Evolutionary conservation across 148 eudicot species (phyloP), one percentile per base, ranked within the genome.

Genomic region (Pouteria glomerata): DNA sequence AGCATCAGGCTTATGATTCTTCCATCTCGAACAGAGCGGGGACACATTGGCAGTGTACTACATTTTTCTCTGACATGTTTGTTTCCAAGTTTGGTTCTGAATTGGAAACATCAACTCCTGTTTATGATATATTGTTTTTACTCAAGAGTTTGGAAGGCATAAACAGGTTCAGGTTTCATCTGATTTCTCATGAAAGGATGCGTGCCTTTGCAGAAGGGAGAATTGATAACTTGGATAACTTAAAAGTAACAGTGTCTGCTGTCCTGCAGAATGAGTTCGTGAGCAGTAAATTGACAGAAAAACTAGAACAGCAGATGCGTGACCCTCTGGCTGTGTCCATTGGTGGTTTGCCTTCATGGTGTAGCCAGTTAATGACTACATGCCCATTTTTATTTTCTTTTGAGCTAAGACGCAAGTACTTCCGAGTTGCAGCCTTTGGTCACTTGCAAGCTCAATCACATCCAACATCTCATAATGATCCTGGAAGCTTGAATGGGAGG

Each of bases 331-430:
- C 87, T 31, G 77, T 88, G 51, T 91, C 89, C 51, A 63, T 78
- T 68, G 96, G 97, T 58, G 90, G 91, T 69, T 63, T 95, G 91
- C 98, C 97, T 58, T 78, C 82, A 50, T 95, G 98, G 98, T 95
- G 98, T 72, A 77, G 63, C 62, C 89, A 88, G 63, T 86, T 95
- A 75, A 85, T 95, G 84, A 58, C 73, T 56, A 73, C 77, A 27
- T 95, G 86, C 79, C 92, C 98, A 15, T 91, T 89, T 78, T 78
- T 95, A 73, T 91, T 95, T 71, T 57, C 88, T 74, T 95, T 89
- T 73, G 97, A 95, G 77, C 86, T 83, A 48, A 91, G 90, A 80
- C 88, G 89, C 76, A 91, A 88, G 79, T 91, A 85, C 75, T 91
- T 95, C 66, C 86, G 84, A 62, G 74, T 95, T 81, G 84, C 84